Evolutionary conservation across 352 stramenopile species (phyloP), one percentile per base, ranked within the genome.

Genomic region (Pythium plurisporium): DNA sequence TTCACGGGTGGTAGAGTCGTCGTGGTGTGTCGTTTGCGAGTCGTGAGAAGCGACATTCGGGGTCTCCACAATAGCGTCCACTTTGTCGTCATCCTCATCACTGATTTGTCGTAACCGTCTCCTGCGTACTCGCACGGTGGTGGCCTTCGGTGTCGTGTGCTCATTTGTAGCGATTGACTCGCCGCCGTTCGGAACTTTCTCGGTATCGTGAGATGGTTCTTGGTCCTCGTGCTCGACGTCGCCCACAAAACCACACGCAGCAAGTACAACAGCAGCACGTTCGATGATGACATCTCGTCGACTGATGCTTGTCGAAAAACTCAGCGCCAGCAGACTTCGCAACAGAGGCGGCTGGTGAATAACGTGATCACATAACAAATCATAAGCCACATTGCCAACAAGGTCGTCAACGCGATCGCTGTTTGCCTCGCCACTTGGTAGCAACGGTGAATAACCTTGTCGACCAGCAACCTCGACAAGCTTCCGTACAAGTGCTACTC

Each of bases 321-420:
- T 65, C 5, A 65, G 44, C 23, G 38, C 36, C 22, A 86, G 51
- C 6, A 89, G 59, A 20, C 70, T 55, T 42, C 74, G 77, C 48
- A 91, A 65, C 10, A 91, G 65, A 15, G 69, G 73, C 14, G 62
- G 48, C 27, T 87, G 79, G 53, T 83, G 79, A 14, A 91, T 74
- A 7, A 82, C 74, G 51, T 91, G 80, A 7, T 88, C 76, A 37
- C 79, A 87, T 44, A 91, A 31, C 12, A 86, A 58, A 25, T 64
- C 63, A 40, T 87, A 86, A 4, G 64, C 72, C 10, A 25, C 20
- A 8, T 53, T 22, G 43, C 59, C 27, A 64, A 79, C 14, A 74
- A 19, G 4, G n/a, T 22, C 36, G 25, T 34, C 2, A 1, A 44
- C 19, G 2, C 34, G 20, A 17, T 42, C 25, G 14, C 19, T 20